These are phyloP conservation scores for Pseudotsuga menziesii DNA, from an alignment of 75 land plant genomes.

Conservation along the genomic window DNA sequence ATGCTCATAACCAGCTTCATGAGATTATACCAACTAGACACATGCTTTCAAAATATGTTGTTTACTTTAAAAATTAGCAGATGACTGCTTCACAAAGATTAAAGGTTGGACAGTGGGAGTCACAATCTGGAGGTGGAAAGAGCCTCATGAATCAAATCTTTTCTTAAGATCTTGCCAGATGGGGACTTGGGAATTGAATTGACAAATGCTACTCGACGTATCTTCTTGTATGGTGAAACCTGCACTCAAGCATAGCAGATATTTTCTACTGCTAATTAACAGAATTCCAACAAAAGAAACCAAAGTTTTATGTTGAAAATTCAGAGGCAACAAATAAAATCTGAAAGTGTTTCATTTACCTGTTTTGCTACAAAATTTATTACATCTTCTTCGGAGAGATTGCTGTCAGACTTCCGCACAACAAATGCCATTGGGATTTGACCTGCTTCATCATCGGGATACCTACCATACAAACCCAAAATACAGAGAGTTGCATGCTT, in stretches of 20 bases:
- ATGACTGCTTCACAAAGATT: too few species aligned
- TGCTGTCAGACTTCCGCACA: constrained; percentile 23
- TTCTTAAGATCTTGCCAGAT: constrained; percentile 69
- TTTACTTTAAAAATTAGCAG: too few species aligned
- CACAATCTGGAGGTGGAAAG: constrained; percentile 1
- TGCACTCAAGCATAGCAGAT: constrained; percentile 10
- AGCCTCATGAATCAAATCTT: constrained; percentile 58
- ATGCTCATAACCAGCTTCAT: too few species aligned
- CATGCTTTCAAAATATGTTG: too few species aligned
- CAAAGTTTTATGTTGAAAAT: not conserved
- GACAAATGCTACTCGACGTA: constrained; percentile 55
- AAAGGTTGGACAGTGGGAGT: not conserved
- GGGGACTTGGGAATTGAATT: constrained; percentile 56
- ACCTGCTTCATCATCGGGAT: constrained; percentile 43
- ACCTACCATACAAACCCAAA: constrained; percentile 14
- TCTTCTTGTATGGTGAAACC: constrained; percentile 77
- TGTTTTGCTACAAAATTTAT: constrained; percentile 43
- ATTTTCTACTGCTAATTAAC: not conserved
- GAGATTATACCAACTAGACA: too few species aligned
- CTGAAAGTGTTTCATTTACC: not conserved
- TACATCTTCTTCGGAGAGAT: constrained; percentile 22
- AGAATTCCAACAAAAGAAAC: not conserved
- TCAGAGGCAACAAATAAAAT: not conserved
- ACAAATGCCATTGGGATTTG: constrained; percentile 49
- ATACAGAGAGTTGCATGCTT: too few species aligned